Conservation (phyloP, 495 filamentous ascomycete genomes). For the Talaromyces adpressus region DNA sequence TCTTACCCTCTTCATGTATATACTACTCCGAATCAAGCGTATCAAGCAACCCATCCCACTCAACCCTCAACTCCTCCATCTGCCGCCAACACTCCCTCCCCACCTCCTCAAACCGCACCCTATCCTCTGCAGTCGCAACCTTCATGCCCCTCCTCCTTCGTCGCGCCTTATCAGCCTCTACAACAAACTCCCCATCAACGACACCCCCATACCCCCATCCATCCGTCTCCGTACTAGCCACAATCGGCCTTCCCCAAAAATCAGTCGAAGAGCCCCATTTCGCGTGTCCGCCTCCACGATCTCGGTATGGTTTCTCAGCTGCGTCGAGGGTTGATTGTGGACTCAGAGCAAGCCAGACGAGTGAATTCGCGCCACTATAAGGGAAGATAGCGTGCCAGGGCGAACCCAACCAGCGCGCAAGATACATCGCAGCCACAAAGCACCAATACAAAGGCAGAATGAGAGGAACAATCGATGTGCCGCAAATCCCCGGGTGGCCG, state of each 20-base stretch:
- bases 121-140: slow-evolving; percentile 56
- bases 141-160: slow-evolving; percentile 49
- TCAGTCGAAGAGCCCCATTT: slow-evolving; percentile 83
- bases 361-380: slow-evolving; percentile 70
- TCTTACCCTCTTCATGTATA: background rate
- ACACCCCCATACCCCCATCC: slow-evolving; percentile 79
- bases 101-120: slow-evolving; percentile 64
- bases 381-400: slow-evolving; percentile 75
- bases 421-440: slow-evolving; percentile 59
- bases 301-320: slow-evolving; percentile 39
- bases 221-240: slow-evolving; percentile 68
- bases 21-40: background rate
- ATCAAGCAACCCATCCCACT: slow-evolving; percentile 66
- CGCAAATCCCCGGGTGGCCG: slow-evolving; percentile 81
- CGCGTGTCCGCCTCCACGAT: slow-evolving; percentile 38
- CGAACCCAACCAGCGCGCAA: slow-evolving; percentile 72
- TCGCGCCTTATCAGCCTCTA: slow-evolving; percentile 37
- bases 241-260: slow-evolving; percentile 44
- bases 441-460: slow-evolving; percentile 53
- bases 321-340: slow-evolving; percentile 59
- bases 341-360: slow-evolving; percentile 72
- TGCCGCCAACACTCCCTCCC: slow-evolving; percentile 69
- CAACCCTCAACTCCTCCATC: slow-evolving; percentile 74
- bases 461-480: slow-evolving; percentile 71
- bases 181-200: slow-evolving; percentile 42